Percentiles rank a stretch among this genome's conserved stretches.
phyloP scores from a whole-genome alignment of 192 early-diverging fungal species.

The Podila verticillata region DNA sequence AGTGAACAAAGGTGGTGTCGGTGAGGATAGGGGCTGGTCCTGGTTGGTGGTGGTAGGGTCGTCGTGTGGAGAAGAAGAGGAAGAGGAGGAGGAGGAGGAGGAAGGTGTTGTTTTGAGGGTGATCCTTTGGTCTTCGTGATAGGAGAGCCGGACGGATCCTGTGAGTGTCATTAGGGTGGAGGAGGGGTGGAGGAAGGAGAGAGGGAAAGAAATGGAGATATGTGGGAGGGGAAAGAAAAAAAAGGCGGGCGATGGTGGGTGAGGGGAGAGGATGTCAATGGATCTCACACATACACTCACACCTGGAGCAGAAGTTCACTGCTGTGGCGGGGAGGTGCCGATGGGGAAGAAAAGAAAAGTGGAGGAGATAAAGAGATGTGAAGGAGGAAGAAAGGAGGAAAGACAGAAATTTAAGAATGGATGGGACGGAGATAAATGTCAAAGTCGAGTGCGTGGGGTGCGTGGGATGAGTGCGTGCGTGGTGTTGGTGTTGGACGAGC shows the following conservation, averaged over 20 bases:
- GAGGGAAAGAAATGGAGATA: too few relatives aligned
- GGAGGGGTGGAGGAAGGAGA: not conserved
- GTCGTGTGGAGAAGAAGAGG: not conserved
- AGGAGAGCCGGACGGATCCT: not conserved
- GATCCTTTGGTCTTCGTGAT: not conserved
- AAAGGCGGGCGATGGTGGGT: too few relatives aligned
- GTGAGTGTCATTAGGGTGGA: not conserved
- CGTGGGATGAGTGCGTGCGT: too few relatives aligned
- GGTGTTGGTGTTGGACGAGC: too few relatives aligned
- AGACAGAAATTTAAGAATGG: not conserved
- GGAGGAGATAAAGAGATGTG: not conserved
- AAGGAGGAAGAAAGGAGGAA: not conserved
- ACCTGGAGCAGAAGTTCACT: too few relatives aligned
- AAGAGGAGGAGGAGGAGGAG: not conserved
- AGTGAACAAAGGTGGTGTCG: slow-evolving; percentile 6
- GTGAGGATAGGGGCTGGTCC: not conserved
- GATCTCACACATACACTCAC: too few relatives aligned
- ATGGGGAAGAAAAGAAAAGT: too few relatives aligned
- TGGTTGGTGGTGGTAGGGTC: not conserved
- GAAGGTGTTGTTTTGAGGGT: slow-evolving; percentile 10
- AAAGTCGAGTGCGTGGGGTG: too few relatives aligned
- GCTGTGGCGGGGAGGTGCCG: too few relatives aligned
- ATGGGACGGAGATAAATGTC: too few relatives aligned
- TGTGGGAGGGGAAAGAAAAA: too few relatives aligned
- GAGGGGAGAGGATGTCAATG: too few relatives aligned